Evolutionary conservation across 1,139 yeast genomes (phyloP).

Genomic region (Geotrichum histeridarum): DNA sequence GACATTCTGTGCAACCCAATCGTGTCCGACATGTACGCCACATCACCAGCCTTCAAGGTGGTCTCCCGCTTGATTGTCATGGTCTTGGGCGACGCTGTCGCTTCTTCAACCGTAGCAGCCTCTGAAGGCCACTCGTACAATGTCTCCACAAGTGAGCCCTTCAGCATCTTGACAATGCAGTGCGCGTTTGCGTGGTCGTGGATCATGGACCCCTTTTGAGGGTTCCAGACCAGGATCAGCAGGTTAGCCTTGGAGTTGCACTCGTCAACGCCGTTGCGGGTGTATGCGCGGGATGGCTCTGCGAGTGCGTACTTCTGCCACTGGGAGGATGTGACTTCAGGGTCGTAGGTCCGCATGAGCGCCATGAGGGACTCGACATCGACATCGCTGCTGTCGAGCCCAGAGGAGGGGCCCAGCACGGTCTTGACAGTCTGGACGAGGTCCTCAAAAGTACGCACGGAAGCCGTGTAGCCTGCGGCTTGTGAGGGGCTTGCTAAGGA

Average conservation of each 20-base stretch:
- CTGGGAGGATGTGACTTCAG: conserved; percentile 43
- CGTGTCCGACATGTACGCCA: conserved; percentile 62
- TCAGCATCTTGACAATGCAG: conserved; percentile 50
- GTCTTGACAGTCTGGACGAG: conserved; percentile 35
- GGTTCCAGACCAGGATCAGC: conserved; percentile 66
- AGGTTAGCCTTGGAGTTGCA: conserved; percentile 66
- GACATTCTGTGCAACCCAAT: conserved; percentile 64
- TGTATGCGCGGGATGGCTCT: conserved; percentile 46
- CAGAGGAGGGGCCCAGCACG: conserved; percentile 40
- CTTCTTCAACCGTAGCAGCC: conserved; percentile 7
- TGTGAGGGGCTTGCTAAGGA: background rate
- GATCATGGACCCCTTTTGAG: conserved; percentile 59
- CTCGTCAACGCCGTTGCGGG: conserved; percentile 59
- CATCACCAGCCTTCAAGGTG: conserved; percentile 43
- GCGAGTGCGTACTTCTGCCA: conserved; percentile 58
- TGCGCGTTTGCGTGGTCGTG: conserved; percentile 80
- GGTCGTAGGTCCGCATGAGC: conserved; percentile 48
- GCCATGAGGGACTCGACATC: conserved; percentile 47
- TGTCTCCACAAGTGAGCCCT: conserved; percentile 57
- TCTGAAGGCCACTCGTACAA: conserved; percentile 52
- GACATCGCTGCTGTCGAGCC: conserved; percentile 46
- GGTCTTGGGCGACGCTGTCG: conserved; percentile 11
- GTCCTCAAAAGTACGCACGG: conserved; percentile 28
- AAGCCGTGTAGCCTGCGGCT: background rate
- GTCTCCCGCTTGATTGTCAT: conserved; percentile 35